A percentile compares a stretch with the other conserved stretches of the same genome.
Evolutionary conservation across 176 grass and related monocot genomes (phyloP).

Genomic region (Hordeum marinum): DNA sequence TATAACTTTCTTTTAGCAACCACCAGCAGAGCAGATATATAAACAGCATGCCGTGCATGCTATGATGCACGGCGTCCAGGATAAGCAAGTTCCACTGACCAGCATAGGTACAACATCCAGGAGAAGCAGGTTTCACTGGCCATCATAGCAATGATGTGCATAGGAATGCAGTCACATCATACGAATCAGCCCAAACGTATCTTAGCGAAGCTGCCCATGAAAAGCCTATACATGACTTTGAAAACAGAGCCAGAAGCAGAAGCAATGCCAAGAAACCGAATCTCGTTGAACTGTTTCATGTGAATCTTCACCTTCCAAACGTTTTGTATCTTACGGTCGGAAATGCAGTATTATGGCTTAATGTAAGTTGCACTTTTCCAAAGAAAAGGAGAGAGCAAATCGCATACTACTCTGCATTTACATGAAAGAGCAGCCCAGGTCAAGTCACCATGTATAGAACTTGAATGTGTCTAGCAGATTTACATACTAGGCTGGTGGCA

Average conservation of each 20-base stretch:
- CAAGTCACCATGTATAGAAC: slow-evolving; percentile 19
- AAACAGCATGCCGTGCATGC: neutral
- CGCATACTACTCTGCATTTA: neutral
- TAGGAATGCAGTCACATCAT: neutral
- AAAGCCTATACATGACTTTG: neutral
- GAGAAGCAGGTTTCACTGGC: neutral
- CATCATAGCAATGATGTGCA: neutral
- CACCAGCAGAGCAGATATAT: no score
- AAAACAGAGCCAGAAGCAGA: neutral
- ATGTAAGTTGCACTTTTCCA: neutral
- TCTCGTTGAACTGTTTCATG: neutral
- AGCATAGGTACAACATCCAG: neutral
- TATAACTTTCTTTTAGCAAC: neutral
- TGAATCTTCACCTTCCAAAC: neutral
- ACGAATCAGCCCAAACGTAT: neutral
- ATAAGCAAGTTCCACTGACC: neutral
- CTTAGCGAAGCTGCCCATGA: neutral
- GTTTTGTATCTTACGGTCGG: neutral
- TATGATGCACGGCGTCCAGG: neutral
- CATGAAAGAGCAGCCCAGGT: slow-evolving; percentile 2
- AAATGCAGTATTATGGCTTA: neutral
- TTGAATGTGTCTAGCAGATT: slow-evolving; percentile 28
- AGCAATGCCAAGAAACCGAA: neutral
- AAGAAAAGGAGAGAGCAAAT: no score
- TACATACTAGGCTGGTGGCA: slow-evolving; percentile 38